Evolutionary conservation across 2,329 filamentous ascomycete species (phyloP).

Genomic region (Diplodia scrobiculata): DNA sequence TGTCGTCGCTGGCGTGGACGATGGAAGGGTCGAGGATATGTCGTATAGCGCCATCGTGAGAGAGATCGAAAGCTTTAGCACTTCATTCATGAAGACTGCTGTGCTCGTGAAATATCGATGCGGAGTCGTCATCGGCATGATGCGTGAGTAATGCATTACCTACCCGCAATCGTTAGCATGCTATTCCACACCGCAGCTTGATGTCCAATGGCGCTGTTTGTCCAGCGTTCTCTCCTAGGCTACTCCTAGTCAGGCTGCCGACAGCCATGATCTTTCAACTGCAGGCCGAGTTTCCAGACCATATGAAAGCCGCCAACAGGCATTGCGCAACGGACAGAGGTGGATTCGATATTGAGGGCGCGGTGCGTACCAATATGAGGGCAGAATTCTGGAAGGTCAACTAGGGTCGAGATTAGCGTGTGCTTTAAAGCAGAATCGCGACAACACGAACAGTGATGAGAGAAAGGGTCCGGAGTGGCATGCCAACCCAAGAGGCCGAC

Average conservation of each 20-base stretch:
- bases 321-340: not conserved
- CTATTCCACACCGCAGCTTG: not conserved
- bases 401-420: constrained; percentile 50
- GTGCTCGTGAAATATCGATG: constrained; percentile 93
- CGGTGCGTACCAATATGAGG: constrained; percentile 65
- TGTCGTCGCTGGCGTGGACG: constrained; percentile 76
- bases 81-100: constrained; percentile 88
- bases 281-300: not conserved
- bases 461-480: constrained; percentile 70
- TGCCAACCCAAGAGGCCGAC: constrained; percentile 48
- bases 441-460: constrained; percentile 60
- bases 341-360: not conserved
- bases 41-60: constrained; percentile 87
- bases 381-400: constrained; percentile 79
- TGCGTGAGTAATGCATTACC: constrained; percentile 92
- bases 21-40: constrained; percentile 73
- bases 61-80: constrained; percentile 85
- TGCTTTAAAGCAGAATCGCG: not conserved
- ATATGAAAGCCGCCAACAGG: not conserved
- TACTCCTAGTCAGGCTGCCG: constrained; percentile 29
- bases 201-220: not conserved
- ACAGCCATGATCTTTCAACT: constrained; percentile 28
- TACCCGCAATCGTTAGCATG: constrained; percentile 42
- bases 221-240: not conserved
- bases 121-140: constrained; percentile 82